Base-by-base conservation (phyloP, 2,329 filamentous ascomycete species). In the Exophiala dermatitidis region DNA sequence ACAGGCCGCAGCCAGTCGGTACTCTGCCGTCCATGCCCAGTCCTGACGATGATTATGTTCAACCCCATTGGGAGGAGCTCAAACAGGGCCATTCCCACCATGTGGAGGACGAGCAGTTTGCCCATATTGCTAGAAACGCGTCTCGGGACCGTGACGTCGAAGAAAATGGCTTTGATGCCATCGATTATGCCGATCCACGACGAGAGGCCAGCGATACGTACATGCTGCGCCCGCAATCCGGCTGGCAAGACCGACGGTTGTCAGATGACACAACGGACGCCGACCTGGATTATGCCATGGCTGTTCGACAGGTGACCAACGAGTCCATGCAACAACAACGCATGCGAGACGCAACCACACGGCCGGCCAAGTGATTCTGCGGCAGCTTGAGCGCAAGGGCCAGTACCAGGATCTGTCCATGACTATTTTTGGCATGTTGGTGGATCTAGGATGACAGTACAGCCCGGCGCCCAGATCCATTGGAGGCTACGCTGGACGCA, bases 91-190 rank as follows among this genome's bases (percentile, higher is more conserved):
- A 47, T 9, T 42, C 59, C 2, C 36, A 50, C 32, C 52, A 58
- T 47, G 47, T 59, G 19, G 59, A 62, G 38, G 47, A 58, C 38
- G 37, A 46, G 5, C 38, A 50, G 40, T 54, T 48, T 29, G 48
- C 47, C 34, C 43, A 29, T 3, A 28, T 62, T 26, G 53, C 38
- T n/a, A 57, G 61, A 29, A 56, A 55, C n/a, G 61, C 53, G 12
- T 63, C 60, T 12, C 53, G 60, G 38, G 61, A 63, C 49, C 54
- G 61, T 10, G 61, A 63, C 44, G 45, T 54, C 10, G 61, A 63
- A 26, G 60, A 57, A 45, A 62, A 63, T 43, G 42, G 52, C 2
- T 57, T 60, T 32, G 34, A 54, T 8, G 49, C 53, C 37, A 50
- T 62, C 8, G 59, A 62, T 37, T 59, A 61, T 48, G 59, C 51